Evolutionary conservation across 2,329 filamentous ascomycete species (phyloP), one percentile per base, ranked within the genome.

Genomic region (Penicillium sp.): DNA sequence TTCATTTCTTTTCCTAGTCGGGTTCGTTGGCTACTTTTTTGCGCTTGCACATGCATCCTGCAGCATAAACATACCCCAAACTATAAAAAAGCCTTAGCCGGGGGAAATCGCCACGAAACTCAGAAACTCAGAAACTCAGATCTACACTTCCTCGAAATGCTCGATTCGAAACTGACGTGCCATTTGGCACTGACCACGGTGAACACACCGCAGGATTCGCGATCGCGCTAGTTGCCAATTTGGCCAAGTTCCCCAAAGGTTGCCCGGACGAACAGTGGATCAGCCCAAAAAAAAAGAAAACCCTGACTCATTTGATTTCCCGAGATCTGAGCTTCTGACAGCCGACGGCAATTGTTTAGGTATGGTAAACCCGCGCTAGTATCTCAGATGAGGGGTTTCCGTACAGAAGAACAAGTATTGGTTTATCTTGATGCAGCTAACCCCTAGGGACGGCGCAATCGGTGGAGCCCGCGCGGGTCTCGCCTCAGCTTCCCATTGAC

Each of bases 231-330:
- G 30, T 4, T 20, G 13, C 26, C 20, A 29, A 24, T 12, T 10
- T 18, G 39, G 26, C 39, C n/a, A 42, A 30, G 23, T 42, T 27
- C 17, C 44, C 13, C 10, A 32, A 26, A 52, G 39, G 50, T 42
- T 27, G 23, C 44, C 13, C 10, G 39, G 32, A 52, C 44, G 50
- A 52, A 52, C 50, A 44, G 44, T 52, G 44, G 44, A 48, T 48
- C 49, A 26, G n/a, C 8, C 20, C 10, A 7, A 21, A 7, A 29
- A n/a, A n/a, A n/a, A n/a, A n/a, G n/a, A n/a, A n/a, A 42, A 42
- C 39, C 24, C 39, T 42, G 39, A 29, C 29, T 29, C 2, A 21
- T 23, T 26, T n/a, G 15, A 29, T 20, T 20, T 42, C 17, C 39
- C 39, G 39, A 42, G 39, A 42, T 42, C 39, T 42, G 23, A 42